Conservation (phyloP, 2,329 filamentous ascomycete species). For the Pestalotiopsis fici region DNA sequence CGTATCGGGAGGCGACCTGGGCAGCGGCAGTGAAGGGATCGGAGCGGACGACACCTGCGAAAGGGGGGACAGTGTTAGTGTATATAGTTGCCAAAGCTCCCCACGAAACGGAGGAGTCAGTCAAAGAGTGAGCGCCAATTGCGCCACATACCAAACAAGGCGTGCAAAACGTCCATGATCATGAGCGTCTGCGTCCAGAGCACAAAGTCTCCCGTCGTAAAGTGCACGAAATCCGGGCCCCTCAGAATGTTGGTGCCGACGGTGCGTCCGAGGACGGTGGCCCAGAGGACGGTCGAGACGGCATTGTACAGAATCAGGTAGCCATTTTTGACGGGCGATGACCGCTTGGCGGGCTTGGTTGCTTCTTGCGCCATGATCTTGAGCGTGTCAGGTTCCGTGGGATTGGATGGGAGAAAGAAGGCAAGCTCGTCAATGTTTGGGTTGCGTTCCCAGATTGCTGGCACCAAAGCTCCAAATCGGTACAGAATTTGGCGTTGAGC, state of each 20-base stretch:
- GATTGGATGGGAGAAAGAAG: not conserved
- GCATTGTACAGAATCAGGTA: constrained; percentile 90
- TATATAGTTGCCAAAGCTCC: not conserved
- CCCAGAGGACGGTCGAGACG: constrained; percentile 76
- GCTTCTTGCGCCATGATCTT: constrained; percentile 8
- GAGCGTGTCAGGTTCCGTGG: not conserved
- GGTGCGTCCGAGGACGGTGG: constrained; percentile 71
- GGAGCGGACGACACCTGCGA: constrained; percentile 78
- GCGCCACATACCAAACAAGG: constrained; percentile 63
- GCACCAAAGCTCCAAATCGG: not conserved
- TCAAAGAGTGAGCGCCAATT: not conserved
- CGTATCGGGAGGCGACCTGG: constrained; percentile 85
- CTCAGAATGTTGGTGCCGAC: constrained; percentile 51
- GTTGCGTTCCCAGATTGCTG: not conserved
- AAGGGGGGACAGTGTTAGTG: not conserved
- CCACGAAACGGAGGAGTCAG: not conserved
- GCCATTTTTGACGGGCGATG: constrained; percentile 52
- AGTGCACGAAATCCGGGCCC: constrained; percentile 62
- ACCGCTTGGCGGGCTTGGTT: constrained; percentile 23
- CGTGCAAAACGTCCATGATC: constrained; percentile 80
- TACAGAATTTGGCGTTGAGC: constrained; percentile 8
- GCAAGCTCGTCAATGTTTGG: not conserved
- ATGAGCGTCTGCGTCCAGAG: constrained; percentile 85
- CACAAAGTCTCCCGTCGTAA: constrained; percentile 65
- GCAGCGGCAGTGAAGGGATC: constrained; percentile 83